Conservation (phyloP, 2,329 filamentous ascomycete species). For the Neofusicoccum kwambonambiense region DNA sequence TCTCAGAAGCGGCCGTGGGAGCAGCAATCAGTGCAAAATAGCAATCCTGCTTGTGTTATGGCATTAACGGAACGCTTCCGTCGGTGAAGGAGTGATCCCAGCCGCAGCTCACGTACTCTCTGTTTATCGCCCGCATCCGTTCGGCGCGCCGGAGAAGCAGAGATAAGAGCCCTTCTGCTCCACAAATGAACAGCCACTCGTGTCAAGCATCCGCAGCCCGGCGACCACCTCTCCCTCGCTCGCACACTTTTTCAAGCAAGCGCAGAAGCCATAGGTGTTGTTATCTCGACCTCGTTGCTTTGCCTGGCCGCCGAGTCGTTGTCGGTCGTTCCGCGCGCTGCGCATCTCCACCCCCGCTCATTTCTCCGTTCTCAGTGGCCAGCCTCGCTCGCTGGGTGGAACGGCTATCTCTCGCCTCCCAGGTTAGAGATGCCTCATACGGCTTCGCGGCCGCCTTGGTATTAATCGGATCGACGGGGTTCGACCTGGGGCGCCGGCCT, state of each 20-base stretch:
- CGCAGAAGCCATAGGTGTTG: neutral
- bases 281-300: neutral
- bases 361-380: neutral
- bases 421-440: slow-evolving; percentile 2
- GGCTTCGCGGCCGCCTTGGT: slow-evolving; percentile 9
- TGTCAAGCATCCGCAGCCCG: neutral
- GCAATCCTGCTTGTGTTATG: neutral
- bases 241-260: neutral
- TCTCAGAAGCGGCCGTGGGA: neutral
- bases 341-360: slow-evolving; percentile 6
- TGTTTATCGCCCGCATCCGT: neutral
- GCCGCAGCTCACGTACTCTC: neutral
- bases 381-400: neutral
- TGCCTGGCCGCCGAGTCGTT: neutral
- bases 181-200: neutral
- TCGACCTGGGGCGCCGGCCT: neutral
- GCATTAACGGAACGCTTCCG: neutral
- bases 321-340: neutral
- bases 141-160: neutral
- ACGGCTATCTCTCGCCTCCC: slow-evolving; percentile 15
- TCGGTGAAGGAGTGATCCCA: neutral
- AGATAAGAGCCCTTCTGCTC: neutral
- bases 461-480: slow-evolving; percentile 7
- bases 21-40: neutral
- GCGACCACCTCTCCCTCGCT: no score